Evolutionary conservation across 352 stramenopile species (phyloP).

Genomic region (Phytophthora crassamura): DNA sequence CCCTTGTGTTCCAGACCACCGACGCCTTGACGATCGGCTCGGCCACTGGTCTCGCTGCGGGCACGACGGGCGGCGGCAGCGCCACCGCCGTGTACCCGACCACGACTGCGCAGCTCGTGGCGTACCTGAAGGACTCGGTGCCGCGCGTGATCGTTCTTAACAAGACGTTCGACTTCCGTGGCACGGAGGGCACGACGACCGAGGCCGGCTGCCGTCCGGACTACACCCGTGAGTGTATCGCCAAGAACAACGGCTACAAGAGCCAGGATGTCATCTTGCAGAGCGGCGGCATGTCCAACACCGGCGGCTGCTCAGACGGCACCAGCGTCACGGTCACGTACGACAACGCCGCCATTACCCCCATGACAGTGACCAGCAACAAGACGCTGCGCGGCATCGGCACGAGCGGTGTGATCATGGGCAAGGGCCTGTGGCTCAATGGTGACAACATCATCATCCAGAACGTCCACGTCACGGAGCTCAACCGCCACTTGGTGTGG

Average conservation of each 20-base stretch:
- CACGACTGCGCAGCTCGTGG: slow-evolving; percentile 41
- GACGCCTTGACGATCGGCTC: slow-evolving; percentile 36
- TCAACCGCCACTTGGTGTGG: slow-evolving; percentile 44
- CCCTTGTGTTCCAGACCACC: slow-evolving; percentile 22
- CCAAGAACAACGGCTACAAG: slow-evolving; percentile 51
- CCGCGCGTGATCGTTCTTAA: slow-evolving; percentile 48
- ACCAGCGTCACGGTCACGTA: slow-evolving; percentile 30
- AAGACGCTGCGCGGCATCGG: slow-evolving; percentile 49
- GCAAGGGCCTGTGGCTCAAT: slow-evolving; percentile 44
- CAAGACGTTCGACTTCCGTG: slow-evolving; percentile 49
- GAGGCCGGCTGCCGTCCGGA: slow-evolving; percentile 47
- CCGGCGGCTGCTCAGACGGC: slow-evolving; percentile 23
- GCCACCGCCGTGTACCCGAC: slow-evolving; percentile 42
- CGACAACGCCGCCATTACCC: slow-evolving; percentile 29
- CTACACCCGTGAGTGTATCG: slow-evolving; percentile 37
- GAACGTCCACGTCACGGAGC: slow-evolving; percentile 39
- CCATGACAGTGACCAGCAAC: slow-evolving; percentile 45
- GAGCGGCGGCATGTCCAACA: slow-evolving; percentile 32
- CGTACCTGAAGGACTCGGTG: slow-evolving; percentile 34
- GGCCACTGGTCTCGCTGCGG: slow-evolving; percentile 35
- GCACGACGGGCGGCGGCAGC: slow-evolving; percentile 45
- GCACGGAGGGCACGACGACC: slow-evolving; percentile 47
- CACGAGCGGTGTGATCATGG: slow-evolving; percentile 41
- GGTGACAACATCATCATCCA: slow-evolving; percentile 57
- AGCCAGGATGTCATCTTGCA: slow-evolving; percentile 47